A percentile compares a stretch with the other conserved stretches of the same genome.
These are phyloP conservation scores for Nannizzia gypsea DNA, from an alignment of 2,329 filamentous ascomycete genomes.

Conservation along the genomic window DNA sequence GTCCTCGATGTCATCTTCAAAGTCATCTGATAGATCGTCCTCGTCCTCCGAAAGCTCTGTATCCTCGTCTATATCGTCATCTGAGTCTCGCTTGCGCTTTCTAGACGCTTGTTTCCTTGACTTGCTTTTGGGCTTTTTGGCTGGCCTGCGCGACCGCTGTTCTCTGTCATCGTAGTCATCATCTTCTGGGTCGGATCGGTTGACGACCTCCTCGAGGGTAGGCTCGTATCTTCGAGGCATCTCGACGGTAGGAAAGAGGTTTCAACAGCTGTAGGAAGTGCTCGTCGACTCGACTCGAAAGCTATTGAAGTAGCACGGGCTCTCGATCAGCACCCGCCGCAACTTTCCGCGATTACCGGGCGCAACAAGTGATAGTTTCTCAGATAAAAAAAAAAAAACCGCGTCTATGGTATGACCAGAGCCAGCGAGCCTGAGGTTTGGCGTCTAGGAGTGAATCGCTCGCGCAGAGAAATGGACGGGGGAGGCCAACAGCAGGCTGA, in stretches of 20 bases:
- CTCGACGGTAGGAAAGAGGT: background rate
- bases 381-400: background rate
- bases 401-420: background rate
- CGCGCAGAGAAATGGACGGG: background rate
- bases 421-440: background rate
- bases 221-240: background rate
- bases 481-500: background rate
- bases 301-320: background rate
- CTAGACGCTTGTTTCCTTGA: constrained; percentile 21
- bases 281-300: background rate
- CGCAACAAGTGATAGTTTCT: background rate
- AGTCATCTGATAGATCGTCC: constrained; percentile 25
- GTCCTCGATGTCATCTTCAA: constrained; percentile 31
- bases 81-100: constrained; percentile 36
- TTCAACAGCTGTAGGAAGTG: background rate
- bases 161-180: constrained; percentile 33
- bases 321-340: background rate
- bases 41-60: constrained; percentile 16
- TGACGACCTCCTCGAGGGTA: background rate
- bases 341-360: background rate
- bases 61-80: constrained; percentile 30
- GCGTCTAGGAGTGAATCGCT: background rate
- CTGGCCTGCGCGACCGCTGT: constrained; percentile 20
- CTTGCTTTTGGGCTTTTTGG: constrained; percentile 21
- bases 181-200: constrained; percentile 21